Base-by-base conservation (phyloP, 148 eudicot species). In the Talinum fruticosum region DNA sequence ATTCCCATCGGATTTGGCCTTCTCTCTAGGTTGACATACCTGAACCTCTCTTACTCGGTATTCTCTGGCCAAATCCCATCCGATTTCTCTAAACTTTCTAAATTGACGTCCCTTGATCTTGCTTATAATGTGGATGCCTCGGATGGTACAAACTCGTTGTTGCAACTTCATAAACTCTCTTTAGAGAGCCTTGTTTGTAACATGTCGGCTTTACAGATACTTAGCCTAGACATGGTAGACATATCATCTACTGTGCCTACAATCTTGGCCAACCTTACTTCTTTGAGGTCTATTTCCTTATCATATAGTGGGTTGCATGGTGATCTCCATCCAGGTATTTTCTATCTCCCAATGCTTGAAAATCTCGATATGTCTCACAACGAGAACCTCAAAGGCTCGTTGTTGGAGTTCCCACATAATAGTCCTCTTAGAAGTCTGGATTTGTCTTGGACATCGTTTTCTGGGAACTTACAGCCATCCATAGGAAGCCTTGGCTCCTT, bases 51-150 rank as follows among this genome's bases (percentile, higher is more conserved):
- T 1, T 3, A 64, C 16, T 79, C 89, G 0, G 1, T 0, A 0
- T 86, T 86, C 62, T 44, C 53, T 59, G 89, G 85, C 26, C 81
- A 76, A 54, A 71, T 86, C 35, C 84, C 88, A 8, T 2, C 15
- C 10, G 79, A 76, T 36, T 35, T 86, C 33, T 73, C 81, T n/a
- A 15, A 53, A 7, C 44, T 86, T 21, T 75, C 76, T 19, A 75
- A 32, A 5, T 47, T 86, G 19, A 0, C 33, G 23, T 23, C 59
- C 6, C 86, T 84, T 33, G 78, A 73, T 69, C 69, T 87, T 3
- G 72, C 69, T 10, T 7, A 26, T 15, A 54, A 37, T 38, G 69
- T 15, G 19, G 69, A 76, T 30, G 34, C 72, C 12, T 35, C 0
- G 24, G 26, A 21, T 21, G 64, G 4, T n/a, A 8, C 64, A n/a